phyloP scores from a whole-genome alignment of 768 basidiomycete genomes.

The Artomyces pyxidatus region DNA sequence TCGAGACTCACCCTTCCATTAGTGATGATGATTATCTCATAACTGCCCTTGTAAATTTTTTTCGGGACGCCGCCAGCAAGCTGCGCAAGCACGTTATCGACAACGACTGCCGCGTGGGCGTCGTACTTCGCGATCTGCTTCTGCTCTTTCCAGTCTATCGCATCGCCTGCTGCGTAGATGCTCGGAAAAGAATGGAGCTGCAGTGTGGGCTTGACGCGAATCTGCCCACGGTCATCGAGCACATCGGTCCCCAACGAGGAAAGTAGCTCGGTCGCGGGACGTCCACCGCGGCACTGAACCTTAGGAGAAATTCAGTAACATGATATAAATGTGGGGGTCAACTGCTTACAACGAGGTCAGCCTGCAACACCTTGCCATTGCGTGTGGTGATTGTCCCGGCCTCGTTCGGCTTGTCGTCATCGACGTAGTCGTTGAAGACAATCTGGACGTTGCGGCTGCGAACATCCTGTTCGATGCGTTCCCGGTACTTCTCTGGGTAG shows the following conservation, averaged over 20 bases:
- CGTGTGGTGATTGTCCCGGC: slow-evolving; percentile 37
- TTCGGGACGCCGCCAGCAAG: slow-evolving; percentile 29
- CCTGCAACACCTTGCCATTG: slow-evolving; percentile 38
- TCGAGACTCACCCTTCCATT: slow-evolving; percentile 15
- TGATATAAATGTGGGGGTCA: background rate
- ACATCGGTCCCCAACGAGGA: slow-evolving; percentile 32
- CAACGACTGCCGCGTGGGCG: slow-evolving; percentile 36
- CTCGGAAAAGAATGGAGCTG: slow-evolving; percentile 42
- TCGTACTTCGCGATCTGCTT: slow-evolving; percentile 45
- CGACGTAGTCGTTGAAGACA: slow-evolving; percentile 45
- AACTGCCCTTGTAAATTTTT: slow-evolving; percentile 39
- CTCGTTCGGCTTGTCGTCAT: slow-evolving; percentile 27
- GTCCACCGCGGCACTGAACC: slow-evolving; percentile 25
- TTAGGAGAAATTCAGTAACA: slow-evolving; percentile 1
- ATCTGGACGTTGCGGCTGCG: slow-evolving; percentile 39
- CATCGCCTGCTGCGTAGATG: slow-evolving; percentile 62
- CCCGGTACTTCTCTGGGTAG: slow-evolving; percentile 49
- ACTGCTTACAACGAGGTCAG: slow-evolving; percentile 50
- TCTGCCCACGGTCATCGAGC: slow-evolving; percentile 30
- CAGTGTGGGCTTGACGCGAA: slow-evolving; percentile 50
- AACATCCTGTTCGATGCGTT: slow-evolving; percentile 34
- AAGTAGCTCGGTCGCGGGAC: slow-evolving; percentile 49
- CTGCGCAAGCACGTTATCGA: slow-evolving; percentile 39
- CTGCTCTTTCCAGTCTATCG: slow-evolving; percentile 56
- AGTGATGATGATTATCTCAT: slow-evolving; percentile 38